Percentiles rank a stretch among this genome's conserved stretches.
These are phyloP conservation scores for Penicillium atrosanguineum DNA, from an alignment of 495 filamentous ascomycete species.

Conservation along the genomic window DNA sequence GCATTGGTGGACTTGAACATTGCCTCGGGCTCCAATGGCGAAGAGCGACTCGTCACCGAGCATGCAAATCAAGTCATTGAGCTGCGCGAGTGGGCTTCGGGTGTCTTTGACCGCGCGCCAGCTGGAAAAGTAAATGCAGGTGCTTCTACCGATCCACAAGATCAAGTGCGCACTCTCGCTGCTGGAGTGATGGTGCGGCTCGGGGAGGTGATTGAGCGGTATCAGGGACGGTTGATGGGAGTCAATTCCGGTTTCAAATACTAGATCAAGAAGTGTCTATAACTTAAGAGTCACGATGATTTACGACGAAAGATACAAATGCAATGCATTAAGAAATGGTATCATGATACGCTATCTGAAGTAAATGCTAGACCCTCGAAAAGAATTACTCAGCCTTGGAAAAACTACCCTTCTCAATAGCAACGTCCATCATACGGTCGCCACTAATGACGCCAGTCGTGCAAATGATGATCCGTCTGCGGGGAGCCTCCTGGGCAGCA, in stretches of 20 bases:
- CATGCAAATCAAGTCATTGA: conserved; percentile 39
- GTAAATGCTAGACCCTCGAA: conserved; percentile 8
- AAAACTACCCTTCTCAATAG: conserved; percentile 72
- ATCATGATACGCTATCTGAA: conserved; percentile 14
- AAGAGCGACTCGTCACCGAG: conserved; percentile 64
- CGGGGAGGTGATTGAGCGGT: conserved; percentile 77
- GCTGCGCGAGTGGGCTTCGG: conserved; percentile 47
- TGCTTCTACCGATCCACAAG: conserved; percentile 47
- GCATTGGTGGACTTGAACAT: conserved; percentile 81
- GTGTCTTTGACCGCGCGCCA: conserved; percentile 61
- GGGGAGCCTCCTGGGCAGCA: conserved; percentile 78
- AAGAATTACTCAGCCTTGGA: conserved; percentile 30
- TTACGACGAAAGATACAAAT: background rate
- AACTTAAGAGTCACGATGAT: background rate
- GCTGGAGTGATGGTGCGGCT: conserved; percentile 79
- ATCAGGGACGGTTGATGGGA: conserved; percentile 60
- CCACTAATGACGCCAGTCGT: conserved; percentile 91
- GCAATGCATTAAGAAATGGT: conserved; percentile 6
- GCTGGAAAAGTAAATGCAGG: conserved; percentile 21
- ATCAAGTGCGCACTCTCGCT: conserved; percentile 55
- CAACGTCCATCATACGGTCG: conserved; percentile 82
- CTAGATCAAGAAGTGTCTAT: conserved; percentile 12
- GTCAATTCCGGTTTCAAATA: conserved; percentile 49
- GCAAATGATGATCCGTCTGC: conserved; percentile 82
- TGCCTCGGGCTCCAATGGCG: conserved; percentile 52